These are phyloP conservation scores for Immersiporthe knoxdaviesiana DNA, from an alignment of 2,329 filamentous ascomycete genomes.

Conservation along the genomic window DNA sequence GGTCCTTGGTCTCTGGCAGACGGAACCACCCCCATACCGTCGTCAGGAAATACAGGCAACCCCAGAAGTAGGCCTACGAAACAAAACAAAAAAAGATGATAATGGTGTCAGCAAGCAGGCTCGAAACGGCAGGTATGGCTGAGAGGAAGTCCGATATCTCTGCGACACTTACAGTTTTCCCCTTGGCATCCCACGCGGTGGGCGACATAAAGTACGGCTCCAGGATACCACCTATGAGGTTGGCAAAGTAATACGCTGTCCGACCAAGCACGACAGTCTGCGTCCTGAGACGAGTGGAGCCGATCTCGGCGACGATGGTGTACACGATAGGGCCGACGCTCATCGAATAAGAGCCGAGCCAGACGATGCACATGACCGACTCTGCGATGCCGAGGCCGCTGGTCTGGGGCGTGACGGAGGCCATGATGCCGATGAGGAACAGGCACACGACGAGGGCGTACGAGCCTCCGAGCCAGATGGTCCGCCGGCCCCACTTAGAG, in stretches of 20 bases:
- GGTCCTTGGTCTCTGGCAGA: constrained; percentile 49
- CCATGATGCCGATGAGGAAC: constrained; percentile 48
- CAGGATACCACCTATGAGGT: constrained; percentile 46
- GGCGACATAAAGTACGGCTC: constrained; percentile 45
- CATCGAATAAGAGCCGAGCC: constrained; percentile 49
- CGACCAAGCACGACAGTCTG: constrained; percentile 51
- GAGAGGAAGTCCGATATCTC: fast-evolving
- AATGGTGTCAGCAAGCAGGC: background rate
- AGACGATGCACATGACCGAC: constrained; percentile 47
- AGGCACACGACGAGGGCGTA: constrained; percentile 44
- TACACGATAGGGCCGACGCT: constrained; percentile 50
- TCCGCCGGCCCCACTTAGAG: constrained; percentile 46
- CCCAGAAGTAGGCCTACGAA: constrained; percentile 48
- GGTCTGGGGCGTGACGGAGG: constrained; percentile 42
- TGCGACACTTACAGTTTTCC: constrained; percentile 40
- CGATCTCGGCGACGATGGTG: constrained; percentile 49
- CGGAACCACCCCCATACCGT: constrained; percentile 48
- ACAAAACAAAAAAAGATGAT: background rate
- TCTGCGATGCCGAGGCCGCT: constrained; percentile 44
- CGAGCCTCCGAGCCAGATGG: constrained; percentile 47
- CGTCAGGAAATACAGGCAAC: constrained; percentile 41
- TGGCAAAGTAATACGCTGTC: constrained; percentile 46
- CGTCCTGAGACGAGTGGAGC: constrained; percentile 50
- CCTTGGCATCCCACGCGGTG: constrained; percentile 45
- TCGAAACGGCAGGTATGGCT: fast-evolving